A percentile compares a stretch with the other conserved stretches of the same genome.
Conservation (phyloP, 176 grass and related monocot genomes). For the Bromus sterilis region DNA sequence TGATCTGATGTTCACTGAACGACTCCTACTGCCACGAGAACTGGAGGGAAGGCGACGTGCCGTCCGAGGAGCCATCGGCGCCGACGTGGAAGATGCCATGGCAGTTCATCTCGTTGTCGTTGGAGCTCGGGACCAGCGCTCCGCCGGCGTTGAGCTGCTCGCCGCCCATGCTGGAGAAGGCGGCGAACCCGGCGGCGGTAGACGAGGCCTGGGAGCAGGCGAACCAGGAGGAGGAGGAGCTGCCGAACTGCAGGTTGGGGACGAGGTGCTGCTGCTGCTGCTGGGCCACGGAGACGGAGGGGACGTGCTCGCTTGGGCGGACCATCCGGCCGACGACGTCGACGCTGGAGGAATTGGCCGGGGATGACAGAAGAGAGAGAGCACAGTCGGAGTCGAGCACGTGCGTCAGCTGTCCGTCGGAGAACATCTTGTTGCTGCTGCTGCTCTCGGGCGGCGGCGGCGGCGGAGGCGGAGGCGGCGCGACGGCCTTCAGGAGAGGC, state of each 20-base stretch:
- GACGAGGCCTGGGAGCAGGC: slow-evolving; percentile 35
- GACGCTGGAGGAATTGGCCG: slow-evolving; percentile 50
- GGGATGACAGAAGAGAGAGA: slow-evolving; percentile 94
- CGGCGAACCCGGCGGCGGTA: slow-evolving; percentile 6
- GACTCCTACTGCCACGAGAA: slow-evolving; percentile 50
- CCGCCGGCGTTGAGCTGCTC: slow-evolving; percentile 20
- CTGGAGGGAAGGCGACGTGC: slow-evolving; percentile 40
- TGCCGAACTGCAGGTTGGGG: slow-evolving; percentile 32
- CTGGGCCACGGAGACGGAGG: slow-evolving; percentile 25
- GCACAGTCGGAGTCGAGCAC: slow-evolving; percentile 65
- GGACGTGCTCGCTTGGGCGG: slow-evolving; percentile 34
- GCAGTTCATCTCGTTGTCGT: slow-evolving; percentile 43
- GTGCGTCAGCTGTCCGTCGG: slow-evolving; percentile 25
- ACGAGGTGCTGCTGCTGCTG: slow-evolving; percentile 38
- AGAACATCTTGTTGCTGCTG: slow-evolving; percentile 58
- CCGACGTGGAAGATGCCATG: slow-evolving; percentile 61
- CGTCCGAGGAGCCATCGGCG: slow-evolving; percentile 48
- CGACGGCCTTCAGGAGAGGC: slow-evolving; percentile 33
- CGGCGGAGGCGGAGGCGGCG: neutral
- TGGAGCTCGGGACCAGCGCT: slow-evolving; percentile 27
- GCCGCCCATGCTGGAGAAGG: slow-evolving; percentile 34
- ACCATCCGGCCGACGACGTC: slow-evolving; percentile 32
- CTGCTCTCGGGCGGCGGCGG: slow-evolving; percentile 41
- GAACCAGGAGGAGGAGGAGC: slow-evolving; percentile 22
- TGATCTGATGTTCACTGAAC: neutral